Conservation (phyloP, 257 asterid genomes). For the Nicotiana tomentosiformis region DNA sequence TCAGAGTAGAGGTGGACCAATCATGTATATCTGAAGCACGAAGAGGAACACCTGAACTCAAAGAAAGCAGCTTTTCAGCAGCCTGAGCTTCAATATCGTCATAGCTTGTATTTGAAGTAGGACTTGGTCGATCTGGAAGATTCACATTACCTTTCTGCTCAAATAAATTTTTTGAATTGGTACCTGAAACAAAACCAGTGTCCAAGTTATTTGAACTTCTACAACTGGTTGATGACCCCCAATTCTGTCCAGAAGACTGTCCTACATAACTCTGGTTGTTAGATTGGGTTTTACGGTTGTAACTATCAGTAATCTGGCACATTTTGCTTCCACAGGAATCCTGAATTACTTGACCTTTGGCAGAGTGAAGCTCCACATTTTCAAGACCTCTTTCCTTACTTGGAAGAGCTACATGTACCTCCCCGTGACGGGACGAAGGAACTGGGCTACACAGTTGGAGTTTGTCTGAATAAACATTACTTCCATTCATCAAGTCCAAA, state of each 20-base stretch:
- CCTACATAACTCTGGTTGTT: slow-evolving; percentile 20
- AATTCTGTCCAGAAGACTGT: slow-evolving; percentile 39
- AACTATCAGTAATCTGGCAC: slow-evolving; percentile 13
- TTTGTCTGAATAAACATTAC: slow-evolving; percentile 13
- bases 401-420: slow-evolving; percentile 7
- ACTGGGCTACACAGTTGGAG: slow-evolving; percentile 6
- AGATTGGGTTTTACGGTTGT: slow-evolving; percentile 20
- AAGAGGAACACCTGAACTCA: slow-evolving; percentile 16
- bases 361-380: slow-evolving; percentile 3
- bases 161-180: slow-evolving; percentile 23
- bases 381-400: not conserved
- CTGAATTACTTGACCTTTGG: not conserved
- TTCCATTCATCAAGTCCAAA: slow-evolving; percentile 15
- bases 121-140: slow-evolving; percentile 27
- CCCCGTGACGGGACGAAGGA: slow-evolving; percentile 3
- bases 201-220: slow-evolving; percentile 20
- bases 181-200: slow-evolving; percentile 14
- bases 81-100: slow-evolving; percentile 23
- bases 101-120: slow-evolving; percentile 15
- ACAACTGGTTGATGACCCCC: slow-evolving; percentile 13
- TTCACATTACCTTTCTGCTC: slow-evolving; percentile 16
- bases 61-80: slow-evolving; percentile 26
- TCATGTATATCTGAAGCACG: slow-evolving; percentile 20
- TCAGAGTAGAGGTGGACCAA: slow-evolving; percentile 30
- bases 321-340: slow-evolving; percentile 3